These are phyloP conservation scores for Chlorella sp. DNA, from an alignment of 139 green algal genomes.

Conservation along the genomic window DNA sequence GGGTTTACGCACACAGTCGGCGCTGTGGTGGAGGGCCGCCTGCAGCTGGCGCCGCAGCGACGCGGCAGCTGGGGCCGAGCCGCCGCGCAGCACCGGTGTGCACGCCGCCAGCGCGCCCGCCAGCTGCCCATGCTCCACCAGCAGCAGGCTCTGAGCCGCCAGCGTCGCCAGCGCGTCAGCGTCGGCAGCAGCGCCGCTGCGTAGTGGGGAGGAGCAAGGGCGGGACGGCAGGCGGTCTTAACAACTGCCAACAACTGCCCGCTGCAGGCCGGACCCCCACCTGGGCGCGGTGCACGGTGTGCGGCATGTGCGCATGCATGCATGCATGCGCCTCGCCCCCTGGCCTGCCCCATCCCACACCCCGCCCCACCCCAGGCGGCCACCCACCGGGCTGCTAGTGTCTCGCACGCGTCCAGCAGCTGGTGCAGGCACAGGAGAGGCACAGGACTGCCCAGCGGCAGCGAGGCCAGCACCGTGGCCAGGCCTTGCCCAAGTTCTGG, in stretches of 20 bases:
- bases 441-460: constrained; percentile 42
- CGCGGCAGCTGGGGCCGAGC: neutral
- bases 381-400: constrained; percentile 20
- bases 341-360: neutral
- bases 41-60: neutral
- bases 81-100: neutral
- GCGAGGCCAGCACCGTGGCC: constrained; percentile 25
- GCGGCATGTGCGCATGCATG: neutral
- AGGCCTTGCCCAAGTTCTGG: constrained; percentile 23
- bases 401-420: constrained; percentile 19
- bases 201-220: neutral
- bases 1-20: constrained; percentile 37
- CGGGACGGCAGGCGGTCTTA: neutral
- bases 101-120: neutral
- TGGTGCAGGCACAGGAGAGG: constrained; percentile 34
- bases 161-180: neutral
- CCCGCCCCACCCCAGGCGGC: neutral
- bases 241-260: neutral
- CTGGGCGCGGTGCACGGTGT: too few species aligned
- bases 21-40: neutral
- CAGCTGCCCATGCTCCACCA: constrained; percentile 6
- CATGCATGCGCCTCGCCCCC: neutral
- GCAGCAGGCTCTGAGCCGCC: constrained; percentile 31
- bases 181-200: neutral
- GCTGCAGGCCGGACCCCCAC: neutral